phyloP scores from a whole-genome alignment of 2,329 filamentous ascomycete genomes.

The Xylariaceae sp. region DNA sequence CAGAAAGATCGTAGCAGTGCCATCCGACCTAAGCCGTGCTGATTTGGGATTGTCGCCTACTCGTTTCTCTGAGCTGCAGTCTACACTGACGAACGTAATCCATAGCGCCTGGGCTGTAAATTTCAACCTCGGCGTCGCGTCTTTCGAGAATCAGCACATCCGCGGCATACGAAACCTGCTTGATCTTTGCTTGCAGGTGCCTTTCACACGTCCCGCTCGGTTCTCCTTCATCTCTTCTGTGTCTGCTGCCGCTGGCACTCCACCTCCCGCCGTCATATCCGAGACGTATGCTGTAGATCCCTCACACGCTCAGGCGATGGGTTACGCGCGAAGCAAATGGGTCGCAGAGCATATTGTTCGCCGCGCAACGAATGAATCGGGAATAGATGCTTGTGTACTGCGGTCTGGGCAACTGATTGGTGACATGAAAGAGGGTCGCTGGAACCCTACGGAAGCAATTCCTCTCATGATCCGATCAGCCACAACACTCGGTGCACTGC shows the following conservation, averaged over 20 bases:
- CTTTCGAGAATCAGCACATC: conserved; percentile 55
- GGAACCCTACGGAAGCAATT: conserved; percentile 57
- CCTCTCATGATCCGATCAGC: conserved; percentile 56
- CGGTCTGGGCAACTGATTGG: conserved; percentile 54
- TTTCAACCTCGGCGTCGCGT: conserved; percentile 56
- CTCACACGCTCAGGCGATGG: conserved; percentile 53
- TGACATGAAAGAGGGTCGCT: conserved; percentile 51
- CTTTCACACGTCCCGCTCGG: conserved; percentile 42
- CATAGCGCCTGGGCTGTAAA: conserved; percentile 62
- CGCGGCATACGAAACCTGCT: conserved; percentile 53
- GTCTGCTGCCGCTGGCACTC: conserved; percentile 48
- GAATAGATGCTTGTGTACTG: conserved; percentile 45
- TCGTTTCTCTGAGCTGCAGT: conserved; percentile 35
- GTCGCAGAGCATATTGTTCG: conserved; percentile 54
- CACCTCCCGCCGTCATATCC: conserved; percentile 42
- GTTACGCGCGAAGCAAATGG: conserved; percentile 57
- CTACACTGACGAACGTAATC: conserved; percentile 50
- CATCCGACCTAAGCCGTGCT: conserved; percentile 48
- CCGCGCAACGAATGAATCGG: conserved; percentile 38
- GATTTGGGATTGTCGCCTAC: conserved; percentile 47
- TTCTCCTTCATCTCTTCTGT: conserved; percentile 55
- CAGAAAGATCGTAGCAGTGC: conserved; percentile 45
- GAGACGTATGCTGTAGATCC: conserved; percentile 46
- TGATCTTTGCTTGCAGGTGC: conserved; percentile 45
- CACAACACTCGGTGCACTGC: conserved; percentile 52